Percentiles rank a stretch among this genome's conserved stretches.
These are phyloP conservation scores for Rosa persica DNA, from an alignment of 306 rosid species.

Conservation along the genomic window DNA sequence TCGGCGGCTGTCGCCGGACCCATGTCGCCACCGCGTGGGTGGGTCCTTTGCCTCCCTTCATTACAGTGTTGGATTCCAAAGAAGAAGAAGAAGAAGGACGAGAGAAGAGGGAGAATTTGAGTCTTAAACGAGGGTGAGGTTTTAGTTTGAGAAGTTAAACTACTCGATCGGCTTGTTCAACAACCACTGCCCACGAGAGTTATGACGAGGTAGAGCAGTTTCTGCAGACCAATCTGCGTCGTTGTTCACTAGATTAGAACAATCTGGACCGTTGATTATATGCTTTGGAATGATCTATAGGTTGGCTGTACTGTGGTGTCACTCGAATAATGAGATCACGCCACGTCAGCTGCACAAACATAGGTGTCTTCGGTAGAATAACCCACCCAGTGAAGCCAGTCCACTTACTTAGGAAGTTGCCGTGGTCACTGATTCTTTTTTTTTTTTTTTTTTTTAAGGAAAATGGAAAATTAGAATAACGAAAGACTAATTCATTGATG, in stretches of 20 bases:
- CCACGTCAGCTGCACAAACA: neutral
- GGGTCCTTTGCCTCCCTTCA: constrained; percentile 49
- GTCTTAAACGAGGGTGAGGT: neutral
- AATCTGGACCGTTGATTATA: neutral
- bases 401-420: neutral
- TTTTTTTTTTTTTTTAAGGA: too few relatives aligned
- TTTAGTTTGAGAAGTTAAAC: neutral
- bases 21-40: constrained; percentile 54
- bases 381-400: neutral
- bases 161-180: constrained; percentile 2
- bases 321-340: neutral
- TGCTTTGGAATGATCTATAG: neutral
- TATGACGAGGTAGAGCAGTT: neutral
- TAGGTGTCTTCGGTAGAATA: neutral
- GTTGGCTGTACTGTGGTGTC: neutral
- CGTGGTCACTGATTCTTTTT: neutral
- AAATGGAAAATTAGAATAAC: rapidly evolving
- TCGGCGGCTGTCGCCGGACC: constrained; percentile 69
- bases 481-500: too few relatives aligned
- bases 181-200: neutral
- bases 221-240: neutral
- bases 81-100: neutral
- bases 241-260: neutral
- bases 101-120: neutral
- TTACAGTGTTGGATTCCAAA: constrained; percentile 1